Conservation (phyloP, 225 moss, liverwort and hornwort genomes). For the Physcomitrellopsis africana region DNA sequence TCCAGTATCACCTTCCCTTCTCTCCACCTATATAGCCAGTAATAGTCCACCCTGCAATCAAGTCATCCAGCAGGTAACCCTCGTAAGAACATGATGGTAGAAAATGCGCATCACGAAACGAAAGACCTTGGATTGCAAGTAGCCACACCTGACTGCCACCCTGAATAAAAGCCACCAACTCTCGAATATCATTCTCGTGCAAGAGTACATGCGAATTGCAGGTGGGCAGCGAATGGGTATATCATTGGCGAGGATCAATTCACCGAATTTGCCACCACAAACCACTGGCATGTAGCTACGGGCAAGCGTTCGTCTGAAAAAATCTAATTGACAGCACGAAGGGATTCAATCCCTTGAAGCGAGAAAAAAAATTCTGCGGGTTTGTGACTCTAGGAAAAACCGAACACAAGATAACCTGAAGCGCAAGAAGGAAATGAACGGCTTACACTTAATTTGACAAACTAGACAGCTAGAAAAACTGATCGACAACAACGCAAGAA, state of each 20-base stretch:
- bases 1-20: conserved; percentile 20
- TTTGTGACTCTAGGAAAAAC: background rate
- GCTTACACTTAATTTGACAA: conserved; percentile 16
- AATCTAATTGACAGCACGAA: background rate
- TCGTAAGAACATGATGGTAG: conserved; percentile 23
- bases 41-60: conserved; percentile 49
- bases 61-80: conserved; percentile 28
- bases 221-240: conserved; percentile 21
- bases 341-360: conserved; percentile 16
- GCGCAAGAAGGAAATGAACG: conserved; percentile 3
- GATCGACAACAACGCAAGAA: conserved; percentile 22
- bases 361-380: conserved; percentile 5
- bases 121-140: conserved; percentile 33
- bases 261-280: conserved; percentile 19
- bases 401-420: background rate
- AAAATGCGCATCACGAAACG: conserved; percentile 16
- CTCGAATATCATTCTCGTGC: conserved; percentile 17
- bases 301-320: conserved; percentile 2
- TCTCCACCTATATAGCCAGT: conserved; percentile 26
- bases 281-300: conserved; percentile 10
- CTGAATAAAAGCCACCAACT: conserved; percentile 21
- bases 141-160: conserved; percentile 4
- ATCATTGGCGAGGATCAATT: conserved; percentile 24
- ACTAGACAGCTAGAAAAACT: conserved; percentile 23
- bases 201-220: conserved; percentile 16